These are phyloP conservation scores for Dactylonectria estremocensis DNA, from an alignment of 2,329 filamentous ascomycete species.

Conservation along the genomic window DNA sequence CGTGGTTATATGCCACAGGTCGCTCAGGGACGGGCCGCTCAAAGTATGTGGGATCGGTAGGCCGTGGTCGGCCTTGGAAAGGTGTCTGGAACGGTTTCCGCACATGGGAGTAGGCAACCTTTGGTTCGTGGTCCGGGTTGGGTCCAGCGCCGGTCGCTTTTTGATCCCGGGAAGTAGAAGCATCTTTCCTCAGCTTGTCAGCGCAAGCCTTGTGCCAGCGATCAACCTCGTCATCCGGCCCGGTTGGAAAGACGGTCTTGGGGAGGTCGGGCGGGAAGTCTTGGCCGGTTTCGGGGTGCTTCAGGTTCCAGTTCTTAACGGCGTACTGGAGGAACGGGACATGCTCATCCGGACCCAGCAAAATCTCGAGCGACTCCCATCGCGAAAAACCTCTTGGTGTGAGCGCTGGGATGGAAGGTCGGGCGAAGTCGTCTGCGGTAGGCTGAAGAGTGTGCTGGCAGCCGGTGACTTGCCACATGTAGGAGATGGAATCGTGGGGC, in stretches of 20 bases:
- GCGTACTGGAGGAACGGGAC: constrained; percentile 87
- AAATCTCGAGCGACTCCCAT: constrained; percentile 93
- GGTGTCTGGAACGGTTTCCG: constrained; percentile 50
- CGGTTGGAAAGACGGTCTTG: constrained; percentile 75
- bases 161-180: constrained; percentile 58
- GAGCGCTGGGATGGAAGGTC: constrained; percentile 86
- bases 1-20: constrained; percentile 58
- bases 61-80: constrained; percentile 49
- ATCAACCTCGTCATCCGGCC: constrained; percentile 85
- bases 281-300: constrained; percentile 80
- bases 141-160: constrained; percentile 50
- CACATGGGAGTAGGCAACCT: constrained; percentile 56
- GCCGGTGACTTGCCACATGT: constrained; percentile 92
- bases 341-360: constrained; percentile 91
- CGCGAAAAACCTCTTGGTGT: constrained; percentile 89
- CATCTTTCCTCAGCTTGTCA: constrained; percentile 77
- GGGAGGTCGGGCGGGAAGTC: constrained; percentile 75
- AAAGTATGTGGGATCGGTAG: constrained; percentile 53
- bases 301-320: constrained; percentile 82
- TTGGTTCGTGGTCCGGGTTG: constrained; percentile 53
- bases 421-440: constrained; percentile 78
- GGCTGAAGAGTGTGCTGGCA: constrained; percentile 92
- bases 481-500: constrained; percentile 82
- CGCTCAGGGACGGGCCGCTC: constrained; percentile 54
- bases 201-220: constrained; percentile 88